Evolutionary conservation across 1,284 basidiomycete genomes (phyloP).

Genomic region (Veloporphyrellus conicus): DNA sequence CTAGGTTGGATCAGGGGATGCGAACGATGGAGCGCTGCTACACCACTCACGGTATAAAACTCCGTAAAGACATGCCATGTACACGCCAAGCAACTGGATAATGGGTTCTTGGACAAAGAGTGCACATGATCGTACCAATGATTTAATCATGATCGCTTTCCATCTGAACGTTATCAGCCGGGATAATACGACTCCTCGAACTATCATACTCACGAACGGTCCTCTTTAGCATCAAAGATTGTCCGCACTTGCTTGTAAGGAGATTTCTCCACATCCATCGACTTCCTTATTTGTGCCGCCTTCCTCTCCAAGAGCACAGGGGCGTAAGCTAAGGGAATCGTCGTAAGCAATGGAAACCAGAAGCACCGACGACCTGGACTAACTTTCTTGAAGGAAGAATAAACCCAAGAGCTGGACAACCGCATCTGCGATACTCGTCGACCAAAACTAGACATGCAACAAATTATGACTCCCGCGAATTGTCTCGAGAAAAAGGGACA

Average conservation of each 20-base stretch:
- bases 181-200: neutral
- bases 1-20: conserved; percentile 28
- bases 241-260: conserved; percentile 38
- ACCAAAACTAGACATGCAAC: conserved; percentile 53
- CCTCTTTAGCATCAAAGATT: conserved; percentile 40
- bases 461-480: too few species aligned
- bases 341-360: neutral
- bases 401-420: conserved; percentile 51
- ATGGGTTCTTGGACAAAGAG: conserved; percentile 48
- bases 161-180: conserved; percentile 27
- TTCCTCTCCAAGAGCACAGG: conserved; percentile 60
- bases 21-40: neutral
- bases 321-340: conserved; percentile 46
- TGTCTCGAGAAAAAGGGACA: conserved; percentile 12
- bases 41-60: conserved; percentile 49
- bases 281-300: conserved; percentile 47
- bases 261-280: conserved; percentile 43
- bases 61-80: conserved; percentile 52
- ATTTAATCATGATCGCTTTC: conserved; percentile 34
- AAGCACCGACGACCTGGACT: neutral
- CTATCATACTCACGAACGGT: conserved; percentile 39
- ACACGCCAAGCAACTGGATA: conserved; percentile 43
- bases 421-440: conserved; percentile 52
- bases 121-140: conserved; percentile 47
- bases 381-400: conserved; percentile 56